phyloP scores from a whole-genome alignment of 2,329 filamentous ascomycete species.

The Monosporascus sp. region DNA sequence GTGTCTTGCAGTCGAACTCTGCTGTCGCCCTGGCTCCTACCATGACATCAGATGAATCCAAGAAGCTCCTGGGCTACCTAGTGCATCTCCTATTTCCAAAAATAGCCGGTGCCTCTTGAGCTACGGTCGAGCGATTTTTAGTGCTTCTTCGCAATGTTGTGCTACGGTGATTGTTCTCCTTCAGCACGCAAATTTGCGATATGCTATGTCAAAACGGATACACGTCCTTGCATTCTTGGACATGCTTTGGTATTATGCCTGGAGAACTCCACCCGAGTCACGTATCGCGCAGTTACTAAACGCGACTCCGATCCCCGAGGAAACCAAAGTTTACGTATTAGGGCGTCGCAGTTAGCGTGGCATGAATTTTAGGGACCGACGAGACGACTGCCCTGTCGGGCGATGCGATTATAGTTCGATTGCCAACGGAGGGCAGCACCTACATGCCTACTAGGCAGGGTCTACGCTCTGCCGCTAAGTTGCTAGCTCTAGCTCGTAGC shows the following conservation, averaged over 20 bases:
- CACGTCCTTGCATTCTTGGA: conserved; percentile 13
- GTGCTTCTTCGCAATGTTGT: conserved; percentile 11
- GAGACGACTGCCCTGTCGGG: conserved; percentile 16
- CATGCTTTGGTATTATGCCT: conserved; percentile 15
- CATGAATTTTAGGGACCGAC: conserved; percentile 16
- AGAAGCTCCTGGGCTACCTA: conserved; percentile 1
- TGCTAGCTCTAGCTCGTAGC: conserved; percentile 6
- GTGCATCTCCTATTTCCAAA: neutral
- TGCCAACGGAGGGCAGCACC: neutral
- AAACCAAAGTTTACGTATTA: conserved; percentile 24
- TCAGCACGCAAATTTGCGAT: conserved; percentile 17
- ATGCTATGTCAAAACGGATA: conserved; percentile 15
- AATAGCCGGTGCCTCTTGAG: conserved; percentile 3
- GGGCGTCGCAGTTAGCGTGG: conserved; percentile 12
- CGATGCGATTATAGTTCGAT: conserved; percentile 8
- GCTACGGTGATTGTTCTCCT: conserved; percentile 7
- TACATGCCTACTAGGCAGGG: no score
- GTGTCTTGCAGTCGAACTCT: neutral
- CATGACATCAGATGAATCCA: neutral
- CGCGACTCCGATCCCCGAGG: conserved; percentile 14
- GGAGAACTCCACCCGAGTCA: conserved; percentile 18
- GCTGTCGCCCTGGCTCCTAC: neutral
- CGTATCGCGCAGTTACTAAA: conserved; percentile 19
- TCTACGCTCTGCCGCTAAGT: neutral
- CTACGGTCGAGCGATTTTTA: neutral